Evolutionary conservation across 2,329 filamentous ascomycete genomes (phyloP).

Genomic region (Penicillium corylophilum): DNA sequence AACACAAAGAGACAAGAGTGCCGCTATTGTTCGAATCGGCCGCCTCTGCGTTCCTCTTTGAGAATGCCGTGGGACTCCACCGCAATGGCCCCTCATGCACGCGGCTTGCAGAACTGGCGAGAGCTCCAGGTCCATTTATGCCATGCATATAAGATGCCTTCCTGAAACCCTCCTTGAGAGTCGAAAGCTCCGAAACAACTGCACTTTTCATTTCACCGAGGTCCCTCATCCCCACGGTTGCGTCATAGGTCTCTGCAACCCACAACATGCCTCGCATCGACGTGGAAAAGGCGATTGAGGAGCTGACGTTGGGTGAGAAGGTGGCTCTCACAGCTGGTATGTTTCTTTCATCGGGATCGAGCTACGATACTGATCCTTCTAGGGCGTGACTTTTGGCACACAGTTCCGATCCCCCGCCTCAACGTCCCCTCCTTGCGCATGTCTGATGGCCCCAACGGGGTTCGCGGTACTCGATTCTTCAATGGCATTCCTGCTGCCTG

Average conservation of each 20-base stretch:
- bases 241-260: neutral
- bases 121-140: neutral
- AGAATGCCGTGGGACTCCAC: constrained; percentile 4
- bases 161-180: neutral
- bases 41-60: constrained; percentile 24
- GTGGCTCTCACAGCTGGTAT: constrained; percentile 43
- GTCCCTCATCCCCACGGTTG: neutral
- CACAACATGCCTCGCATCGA: constrained; percentile 36
- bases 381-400: constrained; percentile 66
- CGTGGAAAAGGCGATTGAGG: constrained; percentile 52
- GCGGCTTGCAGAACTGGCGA: too few species aligned
- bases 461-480: constrained; percentile 67
- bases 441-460: constrained; percentile 69
- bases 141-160: neutral
- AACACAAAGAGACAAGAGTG: neutral
- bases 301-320: constrained; percentile 60
- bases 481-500: constrained; percentile 69
- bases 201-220: neutral
- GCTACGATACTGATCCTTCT: neutral
- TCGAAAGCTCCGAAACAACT: neutral
- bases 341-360: constrained; percentile 9
- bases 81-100: constrained; percentile 1
- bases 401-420: constrained; percentile 61
- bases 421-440: constrained; percentile 65
- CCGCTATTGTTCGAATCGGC: constrained; percentile 23